Base-by-base conservation (phyloP, 2,329 filamentous ascomycete species). In the Phaeosphaeriaceae sp. region DNA sequence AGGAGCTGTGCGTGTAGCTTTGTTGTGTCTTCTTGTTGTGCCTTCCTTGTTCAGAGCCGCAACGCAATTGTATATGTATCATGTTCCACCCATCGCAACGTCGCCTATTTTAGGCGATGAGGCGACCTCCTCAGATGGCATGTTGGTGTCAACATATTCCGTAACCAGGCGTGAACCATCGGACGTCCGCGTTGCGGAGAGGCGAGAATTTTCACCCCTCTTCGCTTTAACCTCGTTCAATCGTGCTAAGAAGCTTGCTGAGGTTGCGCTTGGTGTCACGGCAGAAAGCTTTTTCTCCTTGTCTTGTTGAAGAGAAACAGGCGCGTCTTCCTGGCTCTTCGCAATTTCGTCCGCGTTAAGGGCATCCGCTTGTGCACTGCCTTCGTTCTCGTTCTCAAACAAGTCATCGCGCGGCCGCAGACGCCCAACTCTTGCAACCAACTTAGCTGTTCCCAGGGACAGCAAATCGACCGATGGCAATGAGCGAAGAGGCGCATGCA, bases 401-500 rank as follows among this genome's bases (percentile, higher is more conserved):
- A 70, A 53, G 2, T 75, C 67, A 24, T 73, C 70, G 15, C 65
- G 68, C n/a, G 74, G 75, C 19, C 73, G 72, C 15, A 92, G 76
- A 40, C 85, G 82, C 58, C 87, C 86, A 61, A 89, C 88, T 31
- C 82, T 85, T 13, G 90, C 90, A 47, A 90, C 81, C 57, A 96
- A 85, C 56, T 91, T 88, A 10, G 89, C 85, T 51, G 87, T 86
- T 60, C 88, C 89, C 36, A 88, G 86, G n/a, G 86, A 89, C 3
- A 96, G 80, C 4, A 96, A 81, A 71, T 93, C 90, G 40, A 91
- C 87, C 22, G 86, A 84, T 21, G 85, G 76, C 7, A 81, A 82
- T 31, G 79, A 80, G 24, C 86, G 82, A 22, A 81, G 79, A n/a
- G 83, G 84, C 17, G 65, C 41, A 11, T 48, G 53, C 5, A 49